These are phyloP conservation scores for Tuber umbilicatum DNA, from an alignment of 495 filamentous ascomycete species.

Conservation along the genomic window DNA sequence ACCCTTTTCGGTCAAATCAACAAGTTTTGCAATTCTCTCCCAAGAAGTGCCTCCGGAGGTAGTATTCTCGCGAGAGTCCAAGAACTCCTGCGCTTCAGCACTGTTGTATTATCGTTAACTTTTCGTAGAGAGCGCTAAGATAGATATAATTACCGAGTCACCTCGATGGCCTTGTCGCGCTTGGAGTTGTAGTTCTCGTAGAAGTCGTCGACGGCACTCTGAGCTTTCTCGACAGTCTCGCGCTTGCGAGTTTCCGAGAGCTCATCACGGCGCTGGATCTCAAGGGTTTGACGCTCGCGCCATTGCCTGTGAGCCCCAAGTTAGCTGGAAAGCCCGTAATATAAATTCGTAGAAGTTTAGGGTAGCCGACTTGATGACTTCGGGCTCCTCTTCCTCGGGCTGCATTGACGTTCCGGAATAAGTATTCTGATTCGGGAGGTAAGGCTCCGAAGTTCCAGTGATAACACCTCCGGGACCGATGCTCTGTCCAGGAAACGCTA, in stretches of 20 bases:
- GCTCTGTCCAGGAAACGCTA: conserved; percentile 48
- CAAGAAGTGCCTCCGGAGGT: conserved; percentile 91
- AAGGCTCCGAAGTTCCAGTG: conserved; percentile 66
- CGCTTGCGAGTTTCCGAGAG: conserved; percentile 73
- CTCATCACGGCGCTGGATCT: conserved; percentile 78
- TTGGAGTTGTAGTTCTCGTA: conserved; percentile 99
- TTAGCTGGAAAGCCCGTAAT: conserved; percentile 12
- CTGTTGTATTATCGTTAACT: conserved; percentile 18
- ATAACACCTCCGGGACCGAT: conserved; percentile 83
- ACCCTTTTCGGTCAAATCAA: conserved; percentile 93
- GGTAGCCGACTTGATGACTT: conserved; percentile 61
- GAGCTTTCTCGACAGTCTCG: conserved; percentile 76
- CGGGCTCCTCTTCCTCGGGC: conserved; percentile 69
- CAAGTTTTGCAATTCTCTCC: conserved; percentile 95
- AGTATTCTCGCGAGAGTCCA: conserved; percentile 81
- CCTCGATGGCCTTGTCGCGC: conserved; percentile 79
- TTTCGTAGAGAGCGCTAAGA: background rate
- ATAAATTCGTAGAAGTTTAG: background rate
- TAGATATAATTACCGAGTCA: conserved; percentile 52
- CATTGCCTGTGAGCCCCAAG: conserved; percentile 54
- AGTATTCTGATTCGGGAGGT: conserved; percentile 61
- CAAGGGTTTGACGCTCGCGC: conserved; percentile 85
- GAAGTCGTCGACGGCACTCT: conserved; percentile 90
- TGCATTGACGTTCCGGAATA: conserved; percentile 47
- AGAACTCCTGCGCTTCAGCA: conserved; percentile 89